Conservation (phyloP, 805 yeast genomes). For the Candida germanica region DNA sequence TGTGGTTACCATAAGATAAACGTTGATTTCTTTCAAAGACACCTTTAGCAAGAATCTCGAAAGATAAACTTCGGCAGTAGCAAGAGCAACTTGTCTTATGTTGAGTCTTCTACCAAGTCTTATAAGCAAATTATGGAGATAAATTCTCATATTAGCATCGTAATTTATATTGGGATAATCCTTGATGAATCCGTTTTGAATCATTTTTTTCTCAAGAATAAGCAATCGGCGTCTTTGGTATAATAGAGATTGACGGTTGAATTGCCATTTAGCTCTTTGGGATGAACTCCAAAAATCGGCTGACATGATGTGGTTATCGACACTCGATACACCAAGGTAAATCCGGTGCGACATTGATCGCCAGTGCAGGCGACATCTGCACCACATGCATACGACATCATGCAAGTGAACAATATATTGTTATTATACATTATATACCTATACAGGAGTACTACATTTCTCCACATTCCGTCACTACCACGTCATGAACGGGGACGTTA, state of each 20-base stretch:
- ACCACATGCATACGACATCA: too few relatives aligned
- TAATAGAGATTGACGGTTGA: constrained; percentile 57
- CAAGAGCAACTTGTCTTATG: constrained; percentile 76
- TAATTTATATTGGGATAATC: constrained; percentile 45
- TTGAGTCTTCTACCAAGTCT: constrained; percentile 76
- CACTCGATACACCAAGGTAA: too few relatives aligned
- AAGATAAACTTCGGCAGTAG: constrained; percentile 85
- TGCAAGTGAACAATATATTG: too few relatives aligned
- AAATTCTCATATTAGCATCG: constrained; percentile 69
- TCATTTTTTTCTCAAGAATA: constrained; percentile 41
- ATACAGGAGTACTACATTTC: constrained; percentile 17
- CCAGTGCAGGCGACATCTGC: too few relatives aligned
- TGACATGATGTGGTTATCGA: too few relatives aligned
- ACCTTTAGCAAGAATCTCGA: constrained; percentile 73
- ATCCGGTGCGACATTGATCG: too few relatives aligned
- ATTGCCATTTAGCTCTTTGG: constrained; percentile 80
- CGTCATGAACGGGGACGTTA: constrained; percentile 13
- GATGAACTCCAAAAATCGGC: constrained; percentile 88
- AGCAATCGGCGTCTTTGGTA: constrained; percentile 42
- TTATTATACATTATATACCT: too few relatives aligned
- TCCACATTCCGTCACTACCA: constrained; percentile 18
- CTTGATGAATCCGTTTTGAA: constrained; percentile 40
- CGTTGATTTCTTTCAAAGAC: constrained; percentile 75
- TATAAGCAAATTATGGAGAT: constrained; percentile 69
- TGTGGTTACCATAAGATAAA: constrained; percentile 77